These are phyloP conservation scores for Leptosphaerulina australis DNA, from an alignment of 2,329 filamentous ascomycete species.

Conservation along the genomic window DNA sequence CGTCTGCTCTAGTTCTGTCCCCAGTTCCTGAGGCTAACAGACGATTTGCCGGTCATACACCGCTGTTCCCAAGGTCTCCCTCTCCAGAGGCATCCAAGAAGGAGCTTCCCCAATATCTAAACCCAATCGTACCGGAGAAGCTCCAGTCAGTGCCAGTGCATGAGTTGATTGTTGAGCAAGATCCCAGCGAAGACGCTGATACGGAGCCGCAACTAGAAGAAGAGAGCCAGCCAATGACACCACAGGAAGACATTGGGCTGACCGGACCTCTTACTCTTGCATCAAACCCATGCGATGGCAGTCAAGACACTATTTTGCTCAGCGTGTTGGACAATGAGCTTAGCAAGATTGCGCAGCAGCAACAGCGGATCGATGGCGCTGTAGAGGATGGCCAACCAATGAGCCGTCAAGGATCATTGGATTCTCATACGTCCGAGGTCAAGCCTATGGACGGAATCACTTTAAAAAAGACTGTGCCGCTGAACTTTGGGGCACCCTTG, in stretches of 20 bases:
- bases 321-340: constrained; percentile 36
- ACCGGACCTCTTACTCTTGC: constrained; percentile 43
- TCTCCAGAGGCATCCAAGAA: constrained; percentile 5
- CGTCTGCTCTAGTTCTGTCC: constrained; percentile 37
- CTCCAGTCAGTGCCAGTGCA: constrained; percentile 21
- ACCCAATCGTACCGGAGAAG: constrained; percentile 4
- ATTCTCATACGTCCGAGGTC: constrained; percentile 27
- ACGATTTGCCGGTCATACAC: constrained; percentile 48
- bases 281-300: constrained; percentile 39
- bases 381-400: constrained; percentile 25
- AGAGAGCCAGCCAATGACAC: constrained; percentile 24
- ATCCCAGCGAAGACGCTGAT: constrained; percentile 14
- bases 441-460: constrained; percentile 42
- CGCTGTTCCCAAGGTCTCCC: constrained; percentile 30
- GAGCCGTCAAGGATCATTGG: constrained; percentile 33
- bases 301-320: constrained; percentile 38
- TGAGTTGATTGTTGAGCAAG: constrained; percentile 17
- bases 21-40: constrained; percentile 45
- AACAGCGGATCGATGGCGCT: constrained; percentile 21
- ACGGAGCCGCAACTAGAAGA: constrained; percentile 10
- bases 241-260: constrained; percentile 32
- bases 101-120: constrained; percentile 14
- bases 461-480: constrained; percentile 40
- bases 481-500: constrained; percentile 46
- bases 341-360: constrained; percentile 33